A percentile compares a stretch with the other conserved stretches of the same genome.
Evolutionary conservation across 257 asterid genomes (phyloP).

Genomic region (Mitragyna speciosa): DNA sequence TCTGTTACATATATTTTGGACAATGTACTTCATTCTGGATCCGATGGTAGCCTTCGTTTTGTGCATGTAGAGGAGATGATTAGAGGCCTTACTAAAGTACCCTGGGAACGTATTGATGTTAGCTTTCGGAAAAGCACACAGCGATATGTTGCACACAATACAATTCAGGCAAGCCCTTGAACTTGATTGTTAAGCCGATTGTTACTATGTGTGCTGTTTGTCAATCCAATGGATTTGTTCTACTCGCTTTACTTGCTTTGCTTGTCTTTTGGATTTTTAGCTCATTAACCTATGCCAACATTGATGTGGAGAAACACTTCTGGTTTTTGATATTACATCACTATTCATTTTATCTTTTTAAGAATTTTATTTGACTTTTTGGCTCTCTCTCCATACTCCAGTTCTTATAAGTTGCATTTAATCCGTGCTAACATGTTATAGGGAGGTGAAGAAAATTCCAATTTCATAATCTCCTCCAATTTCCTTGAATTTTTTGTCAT

Average conservation of each 20-base stretch:
- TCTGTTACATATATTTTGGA: not conserved
- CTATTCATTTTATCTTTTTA: not conserved
- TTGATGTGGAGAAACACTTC: not conserved
- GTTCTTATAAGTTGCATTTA: not conserved
- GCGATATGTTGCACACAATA: slow-evolving; percentile 79
- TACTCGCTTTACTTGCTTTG: not conserved
- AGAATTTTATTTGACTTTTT: not conserved
- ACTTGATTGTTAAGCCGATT: not conserved
- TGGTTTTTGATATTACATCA: not conserved
- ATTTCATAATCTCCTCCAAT: not conserved
- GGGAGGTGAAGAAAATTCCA: not conserved
- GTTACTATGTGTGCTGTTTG: not conserved
- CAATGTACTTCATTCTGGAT: slow-evolving; percentile 7
- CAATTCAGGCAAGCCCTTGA: slow-evolving; percentile 59
- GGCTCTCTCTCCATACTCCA: not conserved
- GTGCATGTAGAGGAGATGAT: slow-evolving; percentile 79
- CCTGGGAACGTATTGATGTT: slow-evolving; percentile 91
- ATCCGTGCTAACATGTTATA: too few relatives aligned
- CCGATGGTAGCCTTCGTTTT: slow-evolving; percentile 22
- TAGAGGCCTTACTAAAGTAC: slow-evolving; percentile 76
- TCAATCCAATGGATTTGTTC: not conserved
- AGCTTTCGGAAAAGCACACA: slow-evolving; percentile 84
- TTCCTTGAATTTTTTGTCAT: not conserved
- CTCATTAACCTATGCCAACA: not conserved
- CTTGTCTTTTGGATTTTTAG: not conserved